Conservation (phyloP, 257 asterid genomes). For the Salvia rosmarinus region DNA sequence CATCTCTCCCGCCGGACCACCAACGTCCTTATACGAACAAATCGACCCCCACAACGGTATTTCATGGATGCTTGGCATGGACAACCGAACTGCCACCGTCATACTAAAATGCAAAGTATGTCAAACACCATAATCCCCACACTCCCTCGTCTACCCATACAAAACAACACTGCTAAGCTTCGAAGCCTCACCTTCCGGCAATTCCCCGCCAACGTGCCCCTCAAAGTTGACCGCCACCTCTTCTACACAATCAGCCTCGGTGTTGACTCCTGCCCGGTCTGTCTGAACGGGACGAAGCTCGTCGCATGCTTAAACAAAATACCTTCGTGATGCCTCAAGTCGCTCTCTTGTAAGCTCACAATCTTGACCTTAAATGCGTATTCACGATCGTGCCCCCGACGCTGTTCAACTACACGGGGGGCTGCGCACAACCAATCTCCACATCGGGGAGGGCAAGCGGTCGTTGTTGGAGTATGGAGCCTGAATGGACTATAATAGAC, state of each 20-base stretch:
- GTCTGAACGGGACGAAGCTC: slow-evolving; percentile 50
- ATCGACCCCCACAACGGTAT: slow-evolving; percentile 47
- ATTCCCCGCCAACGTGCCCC: slow-evolving; percentile 63
- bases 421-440: no score
- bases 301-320: slow-evolving; percentile 63
- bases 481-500: no score
- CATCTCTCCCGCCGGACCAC: slow-evolving; percentile 68
- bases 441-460: no score
- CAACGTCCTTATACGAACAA: slow-evolving; percentile 52
- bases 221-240: slow-evolving; percentile 53
- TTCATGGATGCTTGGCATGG: slow-evolving; percentile 58
- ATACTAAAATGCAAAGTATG: slow-evolving; percentile 48
- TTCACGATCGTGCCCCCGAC: slow-evolving; percentile 57
- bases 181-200: slow-evolving; percentile 47
- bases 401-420: slow-evolving; percentile 72
- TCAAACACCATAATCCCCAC: slow-evolving; percentile 39
- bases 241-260: slow-evolving; percentile 65
- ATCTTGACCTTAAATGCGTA: slow-evolving; percentile 34
- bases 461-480: no score
- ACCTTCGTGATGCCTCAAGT: slow-evolving; percentile 59
- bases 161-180: slow-evolving; percentile 49
- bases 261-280: slow-evolving; percentile 44
- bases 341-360: slow-evolving; percentile 57
- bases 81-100: slow-evolving; percentile 63
- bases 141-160: slow-evolving; percentile 48